Percentiles rank a stretch among this genome's conserved stretches.
phyloP scores from a whole-genome alignment of 192 early-diverging fungal species.

The Entomortierella parvispora region DNA sequence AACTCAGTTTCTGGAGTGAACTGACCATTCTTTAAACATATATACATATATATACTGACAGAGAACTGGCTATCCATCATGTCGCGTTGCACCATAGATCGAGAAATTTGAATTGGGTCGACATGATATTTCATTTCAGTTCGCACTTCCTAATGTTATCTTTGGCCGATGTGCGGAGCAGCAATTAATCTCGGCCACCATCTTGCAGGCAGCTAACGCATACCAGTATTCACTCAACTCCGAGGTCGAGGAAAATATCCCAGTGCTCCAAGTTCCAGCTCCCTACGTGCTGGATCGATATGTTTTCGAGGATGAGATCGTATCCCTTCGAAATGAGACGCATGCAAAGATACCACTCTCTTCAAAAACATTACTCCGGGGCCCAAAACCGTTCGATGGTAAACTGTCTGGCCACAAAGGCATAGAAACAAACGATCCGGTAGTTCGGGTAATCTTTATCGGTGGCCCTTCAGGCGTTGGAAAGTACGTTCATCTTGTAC shows the following conservation, averaged over 20 bases:
- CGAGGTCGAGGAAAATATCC: not conserved
- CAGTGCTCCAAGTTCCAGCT: no score
- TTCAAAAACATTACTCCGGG: constrained; percentile 31
- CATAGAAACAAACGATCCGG: constrained; percentile 27
- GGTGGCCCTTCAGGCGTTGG: constrained; percentile 45
- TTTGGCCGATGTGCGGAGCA: constrained; percentile 39
- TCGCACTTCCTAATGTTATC: constrained; percentile 31
- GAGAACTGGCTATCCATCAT: no score
- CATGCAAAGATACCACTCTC: constrained; percentile 40
- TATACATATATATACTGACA: no score
- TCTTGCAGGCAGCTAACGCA: constrained; percentile 39
- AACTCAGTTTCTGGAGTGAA: no score
- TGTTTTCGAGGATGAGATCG: constrained; percentile 44
- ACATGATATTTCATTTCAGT: constrained; percentile 39
- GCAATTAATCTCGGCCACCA: constrained; percentile 35
- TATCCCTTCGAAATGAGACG: constrained; percentile 24
- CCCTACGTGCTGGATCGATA: constrained; percentile 12
- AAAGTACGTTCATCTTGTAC: constrained; percentile 21
- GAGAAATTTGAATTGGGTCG: constrained; percentile 33
- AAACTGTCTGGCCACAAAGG: constrained; percentile 13
- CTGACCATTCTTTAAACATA: no score
- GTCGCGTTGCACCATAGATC: constrained; percentile 32
- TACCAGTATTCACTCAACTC: constrained; percentile 26
- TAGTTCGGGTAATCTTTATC: constrained; percentile 41
- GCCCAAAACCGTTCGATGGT: constrained; percentile 27